These are phyloP conservation scores for Kwoniella shandongensis DNA, from an alignment of 768 basidiomycete species.

Conservation along the genomic window DNA sequence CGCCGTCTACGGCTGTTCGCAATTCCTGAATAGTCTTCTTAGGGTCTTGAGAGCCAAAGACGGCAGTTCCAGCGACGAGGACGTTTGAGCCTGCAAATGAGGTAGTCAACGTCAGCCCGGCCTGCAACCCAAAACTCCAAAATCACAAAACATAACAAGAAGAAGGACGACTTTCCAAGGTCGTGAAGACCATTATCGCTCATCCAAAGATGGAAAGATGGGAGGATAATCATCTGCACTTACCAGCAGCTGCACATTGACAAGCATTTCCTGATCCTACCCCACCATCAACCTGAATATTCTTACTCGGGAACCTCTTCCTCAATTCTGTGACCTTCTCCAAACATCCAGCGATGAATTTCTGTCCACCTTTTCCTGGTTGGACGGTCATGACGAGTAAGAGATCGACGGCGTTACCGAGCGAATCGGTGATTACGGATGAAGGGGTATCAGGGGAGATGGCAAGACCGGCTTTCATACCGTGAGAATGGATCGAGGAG, in stretches of 20 bases:
- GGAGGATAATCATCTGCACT: constrained; percentile 22
- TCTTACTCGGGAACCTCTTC: constrained; percentile 82
- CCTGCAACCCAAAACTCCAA: no score
- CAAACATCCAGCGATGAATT: constrained; percentile 88
- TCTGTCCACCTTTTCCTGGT: constrained; percentile 93
- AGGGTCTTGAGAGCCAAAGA: constrained; percentile 79
- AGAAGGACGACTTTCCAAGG: no score
- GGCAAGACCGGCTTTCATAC: constrained; percentile 93
- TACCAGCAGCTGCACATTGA: constrained; percentile 85
- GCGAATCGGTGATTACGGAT: constrained; percentile 76
- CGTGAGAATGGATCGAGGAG: constrained; percentile 70
- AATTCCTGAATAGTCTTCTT: constrained; percentile 65
- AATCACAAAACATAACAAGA: no score
- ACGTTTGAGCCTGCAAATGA: constrained; percentile 79
- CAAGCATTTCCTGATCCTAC: constrained; percentile 88
- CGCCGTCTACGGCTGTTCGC: constrained; percentile 22
- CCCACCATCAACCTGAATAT: constrained; percentile 98
- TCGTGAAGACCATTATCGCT: no score
- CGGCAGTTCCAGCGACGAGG: constrained; percentile 94
- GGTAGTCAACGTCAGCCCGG: no score
- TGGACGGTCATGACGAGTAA: constrained; percentile 98
- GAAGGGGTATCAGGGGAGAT: constrained; percentile 95
- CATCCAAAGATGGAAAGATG: no score
- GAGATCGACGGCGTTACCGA: constrained; percentile 85
- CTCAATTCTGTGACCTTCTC: constrained; percentile 91